A percentile compares a stretch with the other conserved stretches of the same genome.
These are phyloP conservation scores for Penicillium alfredii DNA, from an alignment of 495 filamentous ascomycete species.

Conservation along the genomic window DNA sequence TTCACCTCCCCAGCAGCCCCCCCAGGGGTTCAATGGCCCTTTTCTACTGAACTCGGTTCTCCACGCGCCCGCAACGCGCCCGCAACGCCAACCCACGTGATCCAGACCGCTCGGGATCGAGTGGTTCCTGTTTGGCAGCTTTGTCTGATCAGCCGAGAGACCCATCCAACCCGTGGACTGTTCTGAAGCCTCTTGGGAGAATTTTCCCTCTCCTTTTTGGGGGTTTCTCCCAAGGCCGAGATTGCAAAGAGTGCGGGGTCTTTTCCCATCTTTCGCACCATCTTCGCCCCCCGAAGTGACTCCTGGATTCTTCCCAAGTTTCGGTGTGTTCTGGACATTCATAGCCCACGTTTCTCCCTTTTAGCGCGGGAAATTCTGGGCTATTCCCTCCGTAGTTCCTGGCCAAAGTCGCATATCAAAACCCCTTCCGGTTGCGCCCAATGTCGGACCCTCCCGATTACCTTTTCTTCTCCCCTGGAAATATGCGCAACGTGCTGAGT, in stretches of 20 bases:
- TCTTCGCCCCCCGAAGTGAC: too few relatives aligned
- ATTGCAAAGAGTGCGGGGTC: constrained; percentile 11
- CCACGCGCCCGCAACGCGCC: constrained; percentile 16
- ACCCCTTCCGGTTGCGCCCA: too few relatives aligned
- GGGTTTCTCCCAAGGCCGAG: constrained; percentile 8
- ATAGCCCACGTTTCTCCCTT: constrained; percentile 12
- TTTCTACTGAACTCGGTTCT: too few relatives aligned
- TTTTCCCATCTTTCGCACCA: constrained; percentile 7
- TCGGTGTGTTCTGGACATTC: constrained; percentile 8
- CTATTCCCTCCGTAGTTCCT: constrained; percentile 7
- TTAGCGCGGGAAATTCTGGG: constrained; percentile 6
- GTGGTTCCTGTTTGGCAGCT: constrained; percentile 24
- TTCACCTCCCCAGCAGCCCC: too few relatives aligned
- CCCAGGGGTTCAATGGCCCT: constrained; percentile 17
- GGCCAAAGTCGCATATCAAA: too few relatives aligned
- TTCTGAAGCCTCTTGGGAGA: too few relatives aligned
- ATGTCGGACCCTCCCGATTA: too few relatives aligned
- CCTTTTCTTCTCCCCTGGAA: too few relatives aligned
- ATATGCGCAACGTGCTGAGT: too few relatives aligned
- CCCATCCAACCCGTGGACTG: constrained; percentile 22
- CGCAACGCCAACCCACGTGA: constrained; percentile 25
- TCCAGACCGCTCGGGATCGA: constrained; percentile 23
- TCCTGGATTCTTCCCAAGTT: too few relatives aligned
- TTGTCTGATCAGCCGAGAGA: constrained; percentile 23
- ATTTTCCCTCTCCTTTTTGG: constrained; percentile 7